Percentiles rank a stretch among this genome's conserved stretches.
phyloP scores from a whole-genome alignment of 345 rosid genomes.

The Arabidopsis thaliana region TAIR10.1 NC_003076.8:23149501-23150000 shows the following conservation, averaged over 20 bases:
- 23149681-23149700: too few relatives aligned
- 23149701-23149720: not conserved
- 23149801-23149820: not conserved
- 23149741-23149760: conserved; percentile 24
- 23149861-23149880: not conserved
- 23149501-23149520: conserved; percentile 31
- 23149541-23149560: too few relatives aligned
- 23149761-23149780: not conserved
- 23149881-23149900: conserved; percentile 2
- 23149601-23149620: too few relatives aligned
- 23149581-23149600: too few relatives aligned
- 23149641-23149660: too few relatives aligned
- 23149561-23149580: too few relatives aligned
- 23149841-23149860: not conserved
- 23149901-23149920: conserved; percentile 19
- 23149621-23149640: too few relatives aligned
- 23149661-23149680: too few relatives aligned
- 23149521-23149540: conserved; percentile 33
- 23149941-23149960: conserved; percentile 52
- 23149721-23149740: not conserved
- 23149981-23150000: conserved; percentile 50
- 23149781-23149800: not conserved
- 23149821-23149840: not conserved
- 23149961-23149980: conserved; percentile 51
- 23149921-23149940: conserved; percentile 18